A percentile compares a stretch with the other conserved stretches of the same genome.
These are phyloP conservation scores for Calonectria hongkongensis DNA, from an alignment of 2,329 filamentous ascomycete species.

Conservation along the genomic window DNA sequence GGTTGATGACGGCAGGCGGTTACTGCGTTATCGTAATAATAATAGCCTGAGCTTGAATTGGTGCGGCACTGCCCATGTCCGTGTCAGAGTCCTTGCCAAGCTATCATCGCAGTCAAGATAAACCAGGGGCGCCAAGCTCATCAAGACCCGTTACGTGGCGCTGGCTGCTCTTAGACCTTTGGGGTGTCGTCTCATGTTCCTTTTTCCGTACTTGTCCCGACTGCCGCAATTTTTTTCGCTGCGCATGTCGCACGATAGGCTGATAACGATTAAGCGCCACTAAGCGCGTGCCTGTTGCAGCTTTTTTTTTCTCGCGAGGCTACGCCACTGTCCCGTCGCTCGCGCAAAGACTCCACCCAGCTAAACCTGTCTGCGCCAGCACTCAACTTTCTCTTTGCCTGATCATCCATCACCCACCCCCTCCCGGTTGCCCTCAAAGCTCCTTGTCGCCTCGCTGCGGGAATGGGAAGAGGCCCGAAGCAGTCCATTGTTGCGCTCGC, in stretches of 20 bases:
- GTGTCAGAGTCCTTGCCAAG: slow-evolving; percentile 3
- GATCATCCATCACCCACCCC: slow-evolving; percentile 26
- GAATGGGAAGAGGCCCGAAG: slow-evolving; percentile 64
- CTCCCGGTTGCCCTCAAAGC: slow-evolving; percentile 25
- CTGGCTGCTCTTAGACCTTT: background rate
- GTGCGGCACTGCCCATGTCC: slow-evolving; percentile 25
- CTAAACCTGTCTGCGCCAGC: slow-evolving; percentile 36
- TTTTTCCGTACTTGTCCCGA: slow-evolving; percentile 36
- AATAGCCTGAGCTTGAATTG: slow-evolving; percentile 20
- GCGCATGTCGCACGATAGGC: slow-evolving; percentile 8
- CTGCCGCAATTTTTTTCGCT: background rate
- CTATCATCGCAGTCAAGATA: slow-evolving; percentile 29
- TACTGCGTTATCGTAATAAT: background rate
- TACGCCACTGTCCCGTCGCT: slow-evolving; percentile 28
- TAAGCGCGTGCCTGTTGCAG: slow-evolving; percentile 13
- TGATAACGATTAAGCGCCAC: slow-evolving; percentile 29
- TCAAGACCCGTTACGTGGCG: slow-evolving; percentile 26
- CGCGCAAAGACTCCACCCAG: slow-evolving; percentile 38
- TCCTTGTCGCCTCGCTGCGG: slow-evolving; percentile 40
- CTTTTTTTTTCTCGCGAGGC: slow-evolving; percentile 30
- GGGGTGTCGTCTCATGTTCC: slow-evolving; percentile 16
- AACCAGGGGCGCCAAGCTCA: slow-evolving; percentile 27
- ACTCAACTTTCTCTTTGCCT: slow-evolving; percentile 34
- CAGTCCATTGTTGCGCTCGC: slow-evolving; percentile 59
- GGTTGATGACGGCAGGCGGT: background rate